Percentiles rank a stretch among this genome's conserved stretches.
Conservation (phyloP, 139 green algal species). For the Picochlorum costavermella region DNA sequence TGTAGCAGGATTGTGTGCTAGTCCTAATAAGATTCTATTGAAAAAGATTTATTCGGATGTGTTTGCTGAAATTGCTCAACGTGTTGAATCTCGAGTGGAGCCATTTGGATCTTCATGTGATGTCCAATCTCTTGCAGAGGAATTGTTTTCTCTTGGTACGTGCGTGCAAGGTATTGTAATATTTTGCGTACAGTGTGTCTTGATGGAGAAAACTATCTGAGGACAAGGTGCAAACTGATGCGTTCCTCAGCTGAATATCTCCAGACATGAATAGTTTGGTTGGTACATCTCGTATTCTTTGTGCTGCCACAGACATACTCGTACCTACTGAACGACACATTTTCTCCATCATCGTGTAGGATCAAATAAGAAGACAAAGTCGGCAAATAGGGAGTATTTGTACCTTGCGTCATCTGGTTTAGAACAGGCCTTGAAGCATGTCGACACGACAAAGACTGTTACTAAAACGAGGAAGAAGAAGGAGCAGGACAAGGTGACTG, state of each 20-base stretch:
- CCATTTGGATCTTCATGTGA: constrained; percentile 16
- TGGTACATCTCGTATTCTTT: constrained; percentile 16
- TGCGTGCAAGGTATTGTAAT: background rate
- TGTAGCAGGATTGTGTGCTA: background rate
- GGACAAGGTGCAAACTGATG: no score
- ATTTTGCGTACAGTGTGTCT: background rate
- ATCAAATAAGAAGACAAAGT: constrained; percentile 24
- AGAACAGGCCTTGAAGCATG: constrained; percentile 35
- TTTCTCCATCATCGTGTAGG: constrained; percentile 15
- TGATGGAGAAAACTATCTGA: constrained; percentile 33
- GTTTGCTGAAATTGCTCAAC: background rate
- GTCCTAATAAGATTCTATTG: background rate
- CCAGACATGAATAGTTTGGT: constrained; percentile 16
- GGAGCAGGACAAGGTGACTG: background rate
- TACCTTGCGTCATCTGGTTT: constrained; percentile 47
- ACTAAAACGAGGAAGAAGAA: constrained; percentile 6
- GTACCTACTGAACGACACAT: constrained; percentile 23
- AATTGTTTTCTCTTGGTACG: constrained; percentile 55
- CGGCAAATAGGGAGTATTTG: constrained; percentile 52
- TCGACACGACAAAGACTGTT: constrained; percentile 8
- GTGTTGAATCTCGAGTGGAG: no score
- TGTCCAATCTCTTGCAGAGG: constrained; percentile 26
- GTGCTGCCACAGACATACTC: constrained; percentile 7
- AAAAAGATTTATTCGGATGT: background rate
- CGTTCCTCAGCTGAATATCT: constrained; percentile 24